Evolutionary conservation across 495 filamentous ascomycete species (phyloP), one percentile per base, ranked within the genome.

Genomic region (Cercophora sp.): DNA sequence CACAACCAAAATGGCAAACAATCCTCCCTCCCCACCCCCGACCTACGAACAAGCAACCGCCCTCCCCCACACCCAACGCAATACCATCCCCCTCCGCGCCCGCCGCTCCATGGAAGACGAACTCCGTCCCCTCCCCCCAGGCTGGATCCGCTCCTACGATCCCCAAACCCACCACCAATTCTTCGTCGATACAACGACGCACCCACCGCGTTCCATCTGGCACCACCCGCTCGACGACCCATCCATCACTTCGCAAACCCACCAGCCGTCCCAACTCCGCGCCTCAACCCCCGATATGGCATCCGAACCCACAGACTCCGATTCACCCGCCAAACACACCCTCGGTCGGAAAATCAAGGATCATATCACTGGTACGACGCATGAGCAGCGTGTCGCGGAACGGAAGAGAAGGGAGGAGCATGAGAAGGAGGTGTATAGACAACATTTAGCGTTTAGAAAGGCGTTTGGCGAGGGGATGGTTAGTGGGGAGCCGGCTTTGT

Each of bases 71-170:
- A 8, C 8, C 6, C 29, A 45, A 1, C 59, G 52, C 41, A 61
- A 59, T 23, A 56, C 56, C 18, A 67, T 67, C 57, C 64, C 62
- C 2, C 51, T 56, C 1, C 55, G 35, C 5, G 57, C 64, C 3
- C 59, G 62, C 9, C 59, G 60, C 20, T 61, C 57, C 56, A 65
- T 67, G 60, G 64, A 67, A 52, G 64, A 67, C 55, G 62, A 67
- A 35, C 60, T 67, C 8, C 59, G 64, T 1, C 53, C 64, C 0
- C 41, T 65, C 0, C 64, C 64, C 1, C 2, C 13, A 2, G 60
- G 64, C 5, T 67, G 64, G 64, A 58, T 63, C 8, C 62, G 64
- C 31, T 42, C 56, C 25, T 67, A 56, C 51, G 62, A 67, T 48
- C 55, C 55, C 3, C 45, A 55, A n/a, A 55, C 55, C 1, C 43